phyloP scores from a whole-genome alignment of 805 yeast genomes.

The Tetrapisispora taiwanensis region DNA sequence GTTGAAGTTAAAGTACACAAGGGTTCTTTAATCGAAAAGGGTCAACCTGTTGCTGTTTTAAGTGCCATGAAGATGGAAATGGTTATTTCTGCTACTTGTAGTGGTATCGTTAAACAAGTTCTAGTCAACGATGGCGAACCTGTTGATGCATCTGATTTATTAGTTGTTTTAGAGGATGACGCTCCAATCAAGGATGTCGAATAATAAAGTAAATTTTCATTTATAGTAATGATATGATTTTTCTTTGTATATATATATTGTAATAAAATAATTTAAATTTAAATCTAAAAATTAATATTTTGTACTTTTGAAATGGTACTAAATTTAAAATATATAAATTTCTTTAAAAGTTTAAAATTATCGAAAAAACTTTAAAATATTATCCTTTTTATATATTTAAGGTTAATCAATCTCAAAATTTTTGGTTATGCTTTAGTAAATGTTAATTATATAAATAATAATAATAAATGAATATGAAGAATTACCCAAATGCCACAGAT shows the following conservation, averaged over 20 bases:
- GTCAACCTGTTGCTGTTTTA: conserved; percentile 87
- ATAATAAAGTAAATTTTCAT: not conserved
- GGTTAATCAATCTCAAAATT: too few species aligned
- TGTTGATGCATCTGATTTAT: conserved; percentile 87
- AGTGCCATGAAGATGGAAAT: conserved; percentile 99
- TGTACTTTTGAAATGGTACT: too few species aligned
- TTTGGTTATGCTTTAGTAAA: too few species aligned
- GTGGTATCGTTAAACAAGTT: conserved; percentile 74
- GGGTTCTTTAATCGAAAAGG: conserved; percentile 87
- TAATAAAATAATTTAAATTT: not conserved
- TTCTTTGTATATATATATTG: not conserved
- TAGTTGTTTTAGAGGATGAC: conserved; percentile 44
- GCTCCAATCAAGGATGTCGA: conserved; percentile 13
- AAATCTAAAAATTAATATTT: too few species aligned
- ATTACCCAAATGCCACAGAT: conserved; percentile 27
- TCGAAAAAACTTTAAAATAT: too few species aligned
- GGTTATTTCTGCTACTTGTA: conserved; percentile 88
- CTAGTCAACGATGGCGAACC: conserved; percentile 83
- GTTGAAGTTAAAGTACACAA: conserved; percentile 87
- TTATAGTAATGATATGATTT: not conserved
- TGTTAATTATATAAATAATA: too few species aligned
- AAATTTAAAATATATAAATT: too few species aligned
- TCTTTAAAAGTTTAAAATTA: not conserved
- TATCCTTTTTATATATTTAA: too few species aligned
- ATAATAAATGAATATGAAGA: not conserved